Evolutionary conservation across 2,329 filamentous ascomycete species (phyloP), one percentile per base, ranked within the genome.

Genomic region (Penicillium polonicum): DNA sequence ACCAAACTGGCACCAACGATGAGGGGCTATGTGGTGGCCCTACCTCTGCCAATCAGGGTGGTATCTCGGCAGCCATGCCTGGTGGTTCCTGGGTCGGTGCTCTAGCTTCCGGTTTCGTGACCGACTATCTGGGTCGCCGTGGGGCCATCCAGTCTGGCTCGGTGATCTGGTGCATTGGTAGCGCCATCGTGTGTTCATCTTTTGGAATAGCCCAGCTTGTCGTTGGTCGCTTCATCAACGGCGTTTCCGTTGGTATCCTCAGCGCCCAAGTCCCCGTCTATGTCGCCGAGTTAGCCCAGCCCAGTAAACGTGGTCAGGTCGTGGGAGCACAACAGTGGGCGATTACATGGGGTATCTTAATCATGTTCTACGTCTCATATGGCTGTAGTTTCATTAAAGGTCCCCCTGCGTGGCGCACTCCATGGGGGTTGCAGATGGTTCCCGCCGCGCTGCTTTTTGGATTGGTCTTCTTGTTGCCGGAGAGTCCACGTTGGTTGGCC

Each of bases 291-390:
- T 79, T 90, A 19, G 87, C 82, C 27, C 80, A 80, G 31, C 81
- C 81, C 2, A 77, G 74, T 52, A 82, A 80, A 67, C 79, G 82
- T 65, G 82, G 82, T 17, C 82, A 85, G 43, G 79, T 92, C 35
- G 87, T 92, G 17, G 85, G 87, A 52, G 82, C 85, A 43, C 88
- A 91, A 71, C 88, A 91, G 71, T 88, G 87, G 79, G 86, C 88
- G 23, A 90, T 92, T 59, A 89, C 88, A 63, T 89, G 81, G 81
- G 86, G 84, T 62, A 88, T 88, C 61, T 68, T 88, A 61, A 85
- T 88, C 74, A 88, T 88, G 84, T 88, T 88, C 76, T 87, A 73
- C 69, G 83, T 89, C 71, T 82, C 82, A 23, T 76, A 75, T 67
- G 88, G 86, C 23, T 85, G 83, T 71, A 85, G 82, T 55, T 85